Conservation (phyloP, 1,284 basidiomycete species). For the Sphagnurus paluster region DNA sequence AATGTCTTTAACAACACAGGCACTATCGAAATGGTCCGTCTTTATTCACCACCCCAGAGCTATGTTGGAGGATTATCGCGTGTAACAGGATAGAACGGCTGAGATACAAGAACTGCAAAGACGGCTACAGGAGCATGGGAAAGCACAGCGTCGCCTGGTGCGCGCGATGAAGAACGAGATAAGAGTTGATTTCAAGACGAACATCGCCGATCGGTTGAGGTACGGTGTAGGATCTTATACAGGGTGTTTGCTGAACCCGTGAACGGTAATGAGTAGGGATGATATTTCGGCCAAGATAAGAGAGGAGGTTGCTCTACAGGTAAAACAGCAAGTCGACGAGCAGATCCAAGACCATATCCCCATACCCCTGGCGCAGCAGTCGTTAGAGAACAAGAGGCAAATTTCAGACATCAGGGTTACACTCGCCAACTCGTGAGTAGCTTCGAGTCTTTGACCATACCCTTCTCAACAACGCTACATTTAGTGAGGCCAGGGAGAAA, state of each 20-base stretch:
- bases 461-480: not conserved
- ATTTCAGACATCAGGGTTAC: constrained; percentile 43
- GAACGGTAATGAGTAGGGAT: constrained; percentile 17
- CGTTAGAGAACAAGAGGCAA: constrained; percentile 40
- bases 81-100: constrained; percentile 28
- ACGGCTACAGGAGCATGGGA: constrained; percentile 37
- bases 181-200: constrained; percentile 32
- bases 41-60: not conserved
- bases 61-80: not conserved
- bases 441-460: not conserved
- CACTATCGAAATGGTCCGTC: constrained; percentile 30
- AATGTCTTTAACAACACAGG: constrained; percentile 25
- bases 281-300: constrained; percentile 39
- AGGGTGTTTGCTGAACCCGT: not conserved
- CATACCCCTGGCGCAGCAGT: constrained; percentile 44
- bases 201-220: constrained; percentile 34
- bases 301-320: constrained; percentile 39
- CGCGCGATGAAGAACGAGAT: constrained; percentile 35
- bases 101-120: constrained; percentile 32
- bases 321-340: constrained; percentile 41
- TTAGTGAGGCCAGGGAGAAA: constrained; percentile 48
- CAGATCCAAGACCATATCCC: constrained; percentile 51
- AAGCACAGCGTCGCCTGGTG: constrained; percentile 33
- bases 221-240: constrained; percentile 19
- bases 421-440: constrained; percentile 51